These are phyloP conservation scores for Pyrrhoderma noxium DNA, from an alignment of 1,284 basidiomycete species.

Conservation along the genomic window DNA sequence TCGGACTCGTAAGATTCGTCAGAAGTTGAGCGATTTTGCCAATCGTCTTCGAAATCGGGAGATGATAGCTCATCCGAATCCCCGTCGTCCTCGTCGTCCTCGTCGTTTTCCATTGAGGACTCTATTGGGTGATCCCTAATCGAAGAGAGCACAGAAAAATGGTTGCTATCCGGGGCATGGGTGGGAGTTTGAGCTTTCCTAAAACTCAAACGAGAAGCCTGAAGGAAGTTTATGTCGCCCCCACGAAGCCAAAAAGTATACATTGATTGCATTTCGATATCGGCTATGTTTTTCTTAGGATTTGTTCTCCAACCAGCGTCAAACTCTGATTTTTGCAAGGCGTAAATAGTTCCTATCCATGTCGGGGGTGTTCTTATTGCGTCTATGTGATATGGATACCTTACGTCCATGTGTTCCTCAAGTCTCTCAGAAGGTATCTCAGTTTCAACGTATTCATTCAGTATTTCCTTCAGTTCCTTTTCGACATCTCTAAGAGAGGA, in stretches of 20 bases:
- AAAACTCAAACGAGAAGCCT: neutral
- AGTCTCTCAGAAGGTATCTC: slow-evolving; percentile 11
- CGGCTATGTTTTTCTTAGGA: neutral
- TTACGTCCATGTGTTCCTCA: too few relatives aligned
- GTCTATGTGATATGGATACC: too few relatives aligned
- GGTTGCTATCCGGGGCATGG: neutral
- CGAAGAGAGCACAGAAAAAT: neutral
- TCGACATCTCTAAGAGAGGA: slow-evolving; percentile 39
- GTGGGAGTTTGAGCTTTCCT: too few relatives aligned
- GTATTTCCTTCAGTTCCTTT: slow-evolving; percentile 36
- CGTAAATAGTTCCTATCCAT: neutral
- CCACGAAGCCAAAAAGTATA: slow-evolving; percentile 43
- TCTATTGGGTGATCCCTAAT: neutral
- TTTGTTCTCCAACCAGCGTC: slow-evolving; percentile 4
- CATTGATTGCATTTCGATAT: slow-evolving; percentile 21
- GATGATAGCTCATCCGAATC: slow-evolving; percentile 14
- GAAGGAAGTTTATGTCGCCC: slow-evolving; percentile 36
- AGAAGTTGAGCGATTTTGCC: neutral
- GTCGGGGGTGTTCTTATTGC: too few relatives aligned
- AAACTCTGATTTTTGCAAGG: slow-evolving; percentile 1
- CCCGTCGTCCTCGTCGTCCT: slow-evolving; percentile 8
- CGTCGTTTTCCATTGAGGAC: slow-evolving; percentile 16
- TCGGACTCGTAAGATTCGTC: too few relatives aligned
- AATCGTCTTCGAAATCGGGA: neutral
- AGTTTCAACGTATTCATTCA: slow-evolving; percentile 34